Evolutionary conservation across 805 yeast species (phyloP), one percentile per base, ranked within the genome.

Genomic region (Ogataea allantospora): DNA sequence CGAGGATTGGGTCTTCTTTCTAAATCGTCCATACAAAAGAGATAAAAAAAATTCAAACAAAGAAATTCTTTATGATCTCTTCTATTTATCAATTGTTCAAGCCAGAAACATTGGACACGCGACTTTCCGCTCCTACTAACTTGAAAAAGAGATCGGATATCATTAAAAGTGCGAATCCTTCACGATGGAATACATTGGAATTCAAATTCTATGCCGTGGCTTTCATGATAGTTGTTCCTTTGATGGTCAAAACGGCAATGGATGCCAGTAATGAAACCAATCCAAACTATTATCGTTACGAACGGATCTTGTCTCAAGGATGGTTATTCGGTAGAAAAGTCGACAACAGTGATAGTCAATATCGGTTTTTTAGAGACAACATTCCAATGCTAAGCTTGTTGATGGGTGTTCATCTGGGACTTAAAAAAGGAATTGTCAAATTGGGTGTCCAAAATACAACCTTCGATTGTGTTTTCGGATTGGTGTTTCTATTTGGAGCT

Each of bases 281-380:
- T 52, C 80, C 83, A 8, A 88, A 88, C 55, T 91, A 82, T 55
- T 70, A 73, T 13, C 66, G 67, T 33, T 88, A 74, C 54, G 73
- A 73, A 47, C 72, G 76, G 33, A 64, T 81, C 25, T 66, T 91
- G 35, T 70, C 82, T 19, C 68, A 77, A 5, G 98, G 99, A 4
- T 91, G 98, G 98, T 65, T 88, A 50, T 77, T 83, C 56, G 96
- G 95, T 7, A 66, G 96, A 17, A 83, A 82, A 60, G 95, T 88
- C 27, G 99, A 93, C 60, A 89, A 91, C 57, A 83, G 95, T 5
- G 99, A 93, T 58, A 68, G 71, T 21, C 99, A 93, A 60, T 93
- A 91, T 55, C 63, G 86, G 17, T 87, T 88, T 54, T 88, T 93
- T 57, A 73, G 99, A 51, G 82, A 84, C 55, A 88, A 88, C 55